Evolutionary conservation across 768 basidiomycete genomes (phyloP), one percentile per base, ranked within the genome.

Genomic region (Cyclocybe aegerita): DNA sequence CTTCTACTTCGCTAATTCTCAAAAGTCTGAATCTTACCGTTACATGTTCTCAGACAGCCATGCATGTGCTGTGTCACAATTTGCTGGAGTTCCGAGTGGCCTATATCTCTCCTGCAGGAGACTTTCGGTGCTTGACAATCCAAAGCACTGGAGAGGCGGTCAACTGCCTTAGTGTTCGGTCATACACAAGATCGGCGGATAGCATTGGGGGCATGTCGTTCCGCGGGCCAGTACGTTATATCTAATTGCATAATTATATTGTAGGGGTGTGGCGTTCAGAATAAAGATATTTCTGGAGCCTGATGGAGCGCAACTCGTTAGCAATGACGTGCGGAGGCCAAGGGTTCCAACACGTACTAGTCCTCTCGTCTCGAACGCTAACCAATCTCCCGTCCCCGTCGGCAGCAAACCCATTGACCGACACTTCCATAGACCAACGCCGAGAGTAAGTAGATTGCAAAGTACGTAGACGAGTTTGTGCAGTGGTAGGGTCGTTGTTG

Each of bases 351-450:
- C 14, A 77, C 85, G 59, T 59, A 93, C 90, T 61, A 66, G 46
- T 33, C 83, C 84, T 59, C 94, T 74, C 1, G 83, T 86, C 72
- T 96, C 94, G 58, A 98, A 98, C 10, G 91, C 93, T 45, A 96
- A 71, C 93, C 94, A 98, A 69, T 98, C 95, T 1, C 88, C 93
- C 0, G 93, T 90, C 1, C 95, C 93, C 1, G 84, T 88, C 0
- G 94, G 94, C 12, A 98, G 70, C 46, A 98, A 73, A 0, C 94
- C 94, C 93, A 98, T 94, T 0, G 86, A 81, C 31, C 84, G 83
- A 69, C 93, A 96, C 68, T 98, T 98, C 87, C 90, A 98, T 23
- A 97, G 67, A 0, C 94, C 94, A 29, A 97, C 83, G 4, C 74
- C 82, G 12, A 97, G 77, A 0, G 93, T 95, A 48, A 88, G 64